These are phyloP conservation scores for Mucor mucedo DNA, from an alignment of 371 early-diverging fungal species.

Conservation along the genomic window DNA sequence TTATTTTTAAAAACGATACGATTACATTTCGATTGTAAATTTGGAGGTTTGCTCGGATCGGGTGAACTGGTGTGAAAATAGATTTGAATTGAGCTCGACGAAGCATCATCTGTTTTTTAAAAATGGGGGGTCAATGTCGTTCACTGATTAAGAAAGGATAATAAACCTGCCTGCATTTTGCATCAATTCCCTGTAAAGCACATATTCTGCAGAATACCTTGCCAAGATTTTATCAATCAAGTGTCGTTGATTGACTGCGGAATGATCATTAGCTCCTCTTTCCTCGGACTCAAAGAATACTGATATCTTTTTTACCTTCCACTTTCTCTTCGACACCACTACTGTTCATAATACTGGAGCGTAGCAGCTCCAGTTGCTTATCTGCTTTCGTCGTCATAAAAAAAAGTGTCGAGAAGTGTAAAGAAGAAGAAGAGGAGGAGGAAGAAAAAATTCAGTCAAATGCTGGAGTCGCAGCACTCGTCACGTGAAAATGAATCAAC, in stretches of 20 bases:
- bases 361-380: constrained; percentile 36
- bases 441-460: too few relatives aligned
- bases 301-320: constrained; percentile 48
- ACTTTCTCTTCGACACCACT: constrained; percentile 65
- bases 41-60: constrained; percentile 44
- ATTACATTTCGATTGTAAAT: constrained; percentile 57
- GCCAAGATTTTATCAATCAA: constrained; percentile 94
- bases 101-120: constrained; percentile 61
- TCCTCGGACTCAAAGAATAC: neutral
- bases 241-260: constrained; percentile 85
- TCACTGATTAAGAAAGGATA: neutral
- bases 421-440: too few relatives aligned
- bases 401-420: too few relatives aligned
- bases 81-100: constrained; percentile 60
- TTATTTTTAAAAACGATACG: constrained; percentile 83
- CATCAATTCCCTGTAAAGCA: constrained; percentile 77
- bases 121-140: neutral
- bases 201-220: constrained; percentile 81
- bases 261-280: too few relatives aligned
- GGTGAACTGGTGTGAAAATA: constrained; percentile 57
- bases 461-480: too few relatives aligned
- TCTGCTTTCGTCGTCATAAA: constrained; percentile 3
- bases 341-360: constrained; percentile 51
- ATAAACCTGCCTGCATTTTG: constrained; percentile 57
- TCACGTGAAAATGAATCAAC: too few relatives aligned